phyloP scores from a whole-genome alignment of 352 stramenopile genomes.

The Elongisporangium anandrum region DNA sequence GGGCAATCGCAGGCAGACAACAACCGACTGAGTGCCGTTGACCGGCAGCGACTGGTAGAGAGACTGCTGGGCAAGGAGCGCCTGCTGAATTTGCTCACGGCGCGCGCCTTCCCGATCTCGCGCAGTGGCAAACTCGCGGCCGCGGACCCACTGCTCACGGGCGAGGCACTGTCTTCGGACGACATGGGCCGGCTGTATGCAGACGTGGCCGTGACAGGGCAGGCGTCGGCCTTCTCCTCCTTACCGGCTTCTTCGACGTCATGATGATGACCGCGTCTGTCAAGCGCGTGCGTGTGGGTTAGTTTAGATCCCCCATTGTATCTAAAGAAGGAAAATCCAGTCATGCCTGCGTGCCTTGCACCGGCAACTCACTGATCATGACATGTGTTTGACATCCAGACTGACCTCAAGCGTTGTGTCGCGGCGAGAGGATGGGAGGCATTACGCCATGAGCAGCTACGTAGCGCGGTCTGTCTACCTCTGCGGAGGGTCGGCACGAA shows the following conservation, averaged over 20 bases:
- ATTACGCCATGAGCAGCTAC: neutral
- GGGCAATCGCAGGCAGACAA: constrained; percentile 3
- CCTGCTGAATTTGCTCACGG: constrained; percentile 72
- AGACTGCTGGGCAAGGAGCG: constrained; percentile 79
- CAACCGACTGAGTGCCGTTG: constrained; percentile 25
- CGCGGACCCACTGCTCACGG: constrained; percentile 33
- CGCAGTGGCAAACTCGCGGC: constrained; percentile 22
- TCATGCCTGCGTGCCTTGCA: neutral
- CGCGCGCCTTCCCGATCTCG: constrained; percentile 56
- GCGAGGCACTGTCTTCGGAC: constrained; percentile 36
- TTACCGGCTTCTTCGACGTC: neutral
- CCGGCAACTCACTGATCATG: neutral
- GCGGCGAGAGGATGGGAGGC: neutral
- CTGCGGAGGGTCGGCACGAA: neutral
- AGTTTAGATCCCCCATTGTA: neutral
- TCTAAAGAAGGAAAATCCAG: neutral
- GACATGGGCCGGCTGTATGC: constrained; percentile 42
- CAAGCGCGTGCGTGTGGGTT: neutral
- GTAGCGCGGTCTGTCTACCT: neutral
- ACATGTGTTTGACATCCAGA: neutral
- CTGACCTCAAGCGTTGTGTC: too few relatives aligned
- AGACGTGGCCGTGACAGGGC: constrained; percentile 11
- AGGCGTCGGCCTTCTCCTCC: too few relatives aligned
- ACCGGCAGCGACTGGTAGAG: constrained; percentile 73
- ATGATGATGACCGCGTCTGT: neutral